Conservation (phyloP, 2,329 filamentous ascomycete genomes). For the Trichoderma oligosporum region DNA sequence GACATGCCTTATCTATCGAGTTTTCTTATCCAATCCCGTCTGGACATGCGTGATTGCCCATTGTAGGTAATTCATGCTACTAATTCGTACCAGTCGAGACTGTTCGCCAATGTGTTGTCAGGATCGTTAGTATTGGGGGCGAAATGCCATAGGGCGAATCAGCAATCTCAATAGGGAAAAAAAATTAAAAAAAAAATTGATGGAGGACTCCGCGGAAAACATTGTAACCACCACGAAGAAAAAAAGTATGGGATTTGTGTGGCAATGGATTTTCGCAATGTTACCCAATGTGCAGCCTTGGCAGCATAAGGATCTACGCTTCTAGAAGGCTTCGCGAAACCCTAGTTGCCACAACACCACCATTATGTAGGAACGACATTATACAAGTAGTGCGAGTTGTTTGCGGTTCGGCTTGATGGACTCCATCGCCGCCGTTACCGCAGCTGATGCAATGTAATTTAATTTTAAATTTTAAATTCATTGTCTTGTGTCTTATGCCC, state of each 20-base stretch:
- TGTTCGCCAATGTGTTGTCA: neutral
- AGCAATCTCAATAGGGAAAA: neutral
- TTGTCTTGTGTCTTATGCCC: no score
- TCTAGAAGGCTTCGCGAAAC: constrained; percentile 11
- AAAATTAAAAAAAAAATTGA: neutral
- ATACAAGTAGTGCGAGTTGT: neutral
- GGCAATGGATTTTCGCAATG: neutral
- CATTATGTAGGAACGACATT: neutral
- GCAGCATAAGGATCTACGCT: neutral
- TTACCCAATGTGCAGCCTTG: neutral
- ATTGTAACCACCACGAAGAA: neutral
- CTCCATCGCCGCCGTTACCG: no score
- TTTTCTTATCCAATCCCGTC: no score
- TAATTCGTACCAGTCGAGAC: neutral
- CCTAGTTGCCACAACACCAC: no score
- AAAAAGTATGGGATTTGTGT: no score
- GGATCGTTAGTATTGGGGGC: neutral
- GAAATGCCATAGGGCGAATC: neutral
- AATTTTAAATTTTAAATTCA: no score
- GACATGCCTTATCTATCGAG: no score
- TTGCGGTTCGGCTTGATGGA: neutral
- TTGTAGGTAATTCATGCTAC: neutral
- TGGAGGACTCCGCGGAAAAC: neutral
- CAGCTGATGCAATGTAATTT: no score
- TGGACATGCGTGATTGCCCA: neutral